phyloP scores from a whole-genome alignment of 2,329 filamentous ascomycete species.

The Diaporthe sp. region DNA sequence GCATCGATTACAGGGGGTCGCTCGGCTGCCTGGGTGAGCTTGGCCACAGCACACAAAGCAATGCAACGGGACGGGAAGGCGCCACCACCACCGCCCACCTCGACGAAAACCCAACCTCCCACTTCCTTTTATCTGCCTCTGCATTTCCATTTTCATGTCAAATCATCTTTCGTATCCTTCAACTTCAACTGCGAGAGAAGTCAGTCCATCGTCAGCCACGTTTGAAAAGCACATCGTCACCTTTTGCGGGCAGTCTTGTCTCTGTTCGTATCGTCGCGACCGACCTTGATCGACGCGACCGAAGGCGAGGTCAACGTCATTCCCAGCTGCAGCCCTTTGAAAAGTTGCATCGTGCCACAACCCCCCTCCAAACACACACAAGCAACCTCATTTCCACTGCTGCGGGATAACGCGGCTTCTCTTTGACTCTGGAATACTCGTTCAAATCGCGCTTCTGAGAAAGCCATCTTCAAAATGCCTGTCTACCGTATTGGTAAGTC shows the following conservation, averaged over 20 bases:
- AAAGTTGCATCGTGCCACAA: slow-evolving; percentile 24
- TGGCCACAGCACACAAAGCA: slow-evolving; percentile 4
- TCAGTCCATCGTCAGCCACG: background rate
- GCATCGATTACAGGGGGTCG: slow-evolving; percentile 1
- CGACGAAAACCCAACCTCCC: slow-evolving; percentile 7
- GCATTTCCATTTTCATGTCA: background rate
- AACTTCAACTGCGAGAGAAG: background rate
- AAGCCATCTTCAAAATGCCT: slow-evolving; percentile 54
- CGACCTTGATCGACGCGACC: slow-evolving; percentile 13
- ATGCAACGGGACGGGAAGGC: slow-evolving; percentile 7
- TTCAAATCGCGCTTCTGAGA: background rate
- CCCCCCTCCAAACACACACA: background rate
- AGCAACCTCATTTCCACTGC: background rate
- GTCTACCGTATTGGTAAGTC: slow-evolving; percentile 63
- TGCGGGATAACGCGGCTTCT: background rate
- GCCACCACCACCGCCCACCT: background rate
- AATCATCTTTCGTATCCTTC: background rate
- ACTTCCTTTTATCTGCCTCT: slow-evolving; percentile 8
- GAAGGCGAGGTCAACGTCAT: slow-evolving; percentile 24
- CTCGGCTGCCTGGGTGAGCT: slow-evolving; percentile 1
- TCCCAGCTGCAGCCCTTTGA: slow-evolving; percentile 9
- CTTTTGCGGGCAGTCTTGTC: background rate
- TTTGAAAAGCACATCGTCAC: background rate
- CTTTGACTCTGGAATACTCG: background rate
- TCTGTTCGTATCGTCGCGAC: background rate